Conservation (phyloP, 192 early-diverging fungal species). For the Backusella westeae region DNA sequence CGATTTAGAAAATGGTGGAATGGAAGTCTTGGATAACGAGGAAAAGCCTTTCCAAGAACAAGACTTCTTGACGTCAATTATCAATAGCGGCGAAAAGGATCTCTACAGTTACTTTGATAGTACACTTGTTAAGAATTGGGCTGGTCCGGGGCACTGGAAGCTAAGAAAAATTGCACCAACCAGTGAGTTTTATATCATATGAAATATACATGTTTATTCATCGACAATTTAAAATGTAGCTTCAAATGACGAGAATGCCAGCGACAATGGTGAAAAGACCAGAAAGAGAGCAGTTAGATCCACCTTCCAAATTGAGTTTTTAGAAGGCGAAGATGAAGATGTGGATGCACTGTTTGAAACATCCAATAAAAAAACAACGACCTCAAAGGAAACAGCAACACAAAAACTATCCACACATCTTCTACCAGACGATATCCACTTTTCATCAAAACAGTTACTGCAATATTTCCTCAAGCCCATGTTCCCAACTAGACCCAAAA, state of each 20-base stretch:
- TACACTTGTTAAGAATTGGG: conserved; percentile 80
- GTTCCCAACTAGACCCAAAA: conserved; percentile 26
- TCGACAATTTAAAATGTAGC: neutral
- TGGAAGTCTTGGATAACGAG: conserved; percentile 31
- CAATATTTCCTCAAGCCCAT: conserved; percentile 50
- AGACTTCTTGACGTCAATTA: neutral
- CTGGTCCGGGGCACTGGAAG: conserved; percentile 93
- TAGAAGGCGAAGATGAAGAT: conserved; percentile 51
- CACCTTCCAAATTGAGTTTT: conserved; percentile 11
- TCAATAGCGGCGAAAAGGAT: conserved; percentile 41
- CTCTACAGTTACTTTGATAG: conserved; percentile 89
- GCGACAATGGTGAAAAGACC: conserved; percentile 18
- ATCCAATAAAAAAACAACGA: conserved; percentile 42
- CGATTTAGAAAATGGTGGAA: conserved; percentile 42
- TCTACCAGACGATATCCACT: conserved; percentile 83
- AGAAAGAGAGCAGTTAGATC: conserved; percentile 10
- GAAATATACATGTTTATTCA: neutral
- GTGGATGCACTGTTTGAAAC: conserved; percentile 71
- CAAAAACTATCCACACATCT: conserved; percentile 55
- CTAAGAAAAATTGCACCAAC: conserved; percentile 36
- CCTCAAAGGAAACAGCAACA: conserved; percentile 35
- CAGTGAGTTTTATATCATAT: conserved; percentile 15
- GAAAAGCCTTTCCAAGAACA: conserved; percentile 16
- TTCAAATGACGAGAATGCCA: neutral
- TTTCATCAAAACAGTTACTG: conserved; percentile 53